Percentiles rank a stretch among this genome's conserved stretches.
Evolutionary conservation across 805 yeast genomes (phyloP).

Genomic region (Pichia nakasei): DNA sequence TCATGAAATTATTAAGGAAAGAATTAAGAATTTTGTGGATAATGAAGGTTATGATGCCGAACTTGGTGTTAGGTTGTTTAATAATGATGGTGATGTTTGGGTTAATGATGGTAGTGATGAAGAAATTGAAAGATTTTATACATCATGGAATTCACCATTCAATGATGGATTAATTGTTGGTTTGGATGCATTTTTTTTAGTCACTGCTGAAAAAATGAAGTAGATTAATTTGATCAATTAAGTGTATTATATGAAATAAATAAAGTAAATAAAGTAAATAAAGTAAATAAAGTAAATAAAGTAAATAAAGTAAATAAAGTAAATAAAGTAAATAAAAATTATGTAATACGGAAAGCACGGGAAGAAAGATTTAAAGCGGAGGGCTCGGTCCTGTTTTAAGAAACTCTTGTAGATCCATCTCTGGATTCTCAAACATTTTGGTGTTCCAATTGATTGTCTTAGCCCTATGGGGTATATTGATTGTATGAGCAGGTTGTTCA

Average conservation of each 20-base stretch:
- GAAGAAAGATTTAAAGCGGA: too few relatives aligned
- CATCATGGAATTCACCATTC: background rate
- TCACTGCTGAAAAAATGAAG: constrained; percentile 5
- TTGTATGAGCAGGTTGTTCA: background rate
- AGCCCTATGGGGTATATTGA: background rate
- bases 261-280: background rate
- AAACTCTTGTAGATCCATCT: background rate
- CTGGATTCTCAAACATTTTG: background rate
- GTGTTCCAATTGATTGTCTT: background rate
- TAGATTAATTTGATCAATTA: too few relatives aligned
- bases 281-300: background rate
- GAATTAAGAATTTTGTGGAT: background rate
- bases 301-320: too few relatives aligned
- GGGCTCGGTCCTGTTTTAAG: too few relatives aligned
- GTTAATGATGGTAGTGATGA: background rate
- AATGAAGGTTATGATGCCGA: constrained; percentile 6
- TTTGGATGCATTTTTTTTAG: background rate
- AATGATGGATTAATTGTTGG: constrained; percentile 3
- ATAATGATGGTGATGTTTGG: background rate
- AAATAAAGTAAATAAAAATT: too few relatives aligned
- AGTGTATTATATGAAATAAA: too few relatives aligned
- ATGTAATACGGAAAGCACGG: too few relatives aligned
- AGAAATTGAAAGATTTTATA: background rate
- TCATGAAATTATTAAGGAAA: constrained; percentile 7
- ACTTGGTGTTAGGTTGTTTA: constrained; percentile 4